Evolutionary conservation across 2,329 filamentous ascomycete genomes (phyloP).

Genomic region (Sphaerulina vaccinii): DNA sequence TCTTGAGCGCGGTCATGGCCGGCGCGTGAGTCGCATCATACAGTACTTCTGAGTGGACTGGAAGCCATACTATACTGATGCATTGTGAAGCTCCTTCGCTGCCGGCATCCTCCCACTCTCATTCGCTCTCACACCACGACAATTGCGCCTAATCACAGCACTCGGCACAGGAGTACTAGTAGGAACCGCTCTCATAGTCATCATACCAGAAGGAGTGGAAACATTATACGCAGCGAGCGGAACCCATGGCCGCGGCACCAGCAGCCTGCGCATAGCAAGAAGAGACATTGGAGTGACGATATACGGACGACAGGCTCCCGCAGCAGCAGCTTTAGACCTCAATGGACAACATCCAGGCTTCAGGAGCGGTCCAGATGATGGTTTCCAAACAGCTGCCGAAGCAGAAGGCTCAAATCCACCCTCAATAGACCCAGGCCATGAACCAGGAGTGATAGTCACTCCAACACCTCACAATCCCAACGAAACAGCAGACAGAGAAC

Average conservation of each 20-base stretch:
- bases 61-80: not conserved
- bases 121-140: conserved; percentile 80
- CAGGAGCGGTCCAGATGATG: conserved; percentile 35
- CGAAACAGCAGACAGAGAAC: conserved; percentile 44
- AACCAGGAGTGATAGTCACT: conserved; percentile 13
- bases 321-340: conserved; percentile 1
- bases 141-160: conserved; percentile 84
- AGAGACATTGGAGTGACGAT: not conserved
- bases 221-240: conserved; percentile 66
- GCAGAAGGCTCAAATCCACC: conserved; percentile 16
- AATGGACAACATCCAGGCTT: conserved; percentile 20
- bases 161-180: conserved; percentile 92
- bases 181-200: conserved; percentile 91
- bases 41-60: too few species aligned
- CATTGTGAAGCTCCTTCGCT: conserved; percentile 72
- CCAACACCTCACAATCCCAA: not conserved
- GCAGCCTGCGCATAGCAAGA: not conserved
- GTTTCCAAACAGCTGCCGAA: conserved; percentile 22
- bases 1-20: conserved; percentile 64
- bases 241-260: conserved; percentile 23
- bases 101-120: conserved; percentile 88
- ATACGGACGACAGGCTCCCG: not conserved
- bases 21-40: conserved; percentile 55
- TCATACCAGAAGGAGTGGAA: conserved; percentile 95
- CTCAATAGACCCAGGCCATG: conserved; percentile 20